Conservation (phyloP, 306 rosid species). For the Adenanthera pavonina region DNA sequence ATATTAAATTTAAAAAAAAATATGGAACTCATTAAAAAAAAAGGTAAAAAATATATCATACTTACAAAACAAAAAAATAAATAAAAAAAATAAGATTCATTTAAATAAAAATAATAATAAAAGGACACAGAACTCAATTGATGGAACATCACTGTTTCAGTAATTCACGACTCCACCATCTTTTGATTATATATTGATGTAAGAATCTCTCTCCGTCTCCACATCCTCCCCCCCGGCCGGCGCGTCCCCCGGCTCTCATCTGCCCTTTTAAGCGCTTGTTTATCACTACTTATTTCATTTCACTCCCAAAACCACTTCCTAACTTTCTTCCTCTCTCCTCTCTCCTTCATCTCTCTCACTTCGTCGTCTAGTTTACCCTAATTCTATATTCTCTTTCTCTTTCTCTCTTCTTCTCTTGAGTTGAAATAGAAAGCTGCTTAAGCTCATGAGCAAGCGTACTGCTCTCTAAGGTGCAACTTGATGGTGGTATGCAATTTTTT, state of each 20-base stretch:
- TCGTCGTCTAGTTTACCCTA: constrained; percentile 18
- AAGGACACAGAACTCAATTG: too few species aligned
- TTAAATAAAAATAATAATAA: too few species aligned
- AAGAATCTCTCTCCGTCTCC: constrained; percentile 42
- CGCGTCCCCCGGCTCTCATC: constrained; percentile 8
- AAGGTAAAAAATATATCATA: too few species aligned
- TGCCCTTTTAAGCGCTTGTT: constrained; percentile 55
- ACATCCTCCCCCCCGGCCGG: background rate
- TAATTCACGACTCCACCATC: too few species aligned
- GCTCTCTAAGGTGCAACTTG: background rate
- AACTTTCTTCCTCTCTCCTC: constrained; percentile 11
- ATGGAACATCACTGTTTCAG: too few species aligned
- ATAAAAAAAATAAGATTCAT: too few species aligned
- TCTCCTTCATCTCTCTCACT: background rate
- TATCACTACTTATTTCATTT: constrained; percentile 58
- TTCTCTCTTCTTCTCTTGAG: background rate
- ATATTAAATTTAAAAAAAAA: too few species aligned
- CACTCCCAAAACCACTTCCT: constrained; percentile 33
- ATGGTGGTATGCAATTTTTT: constrained; percentile 2
- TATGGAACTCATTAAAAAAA: too few species aligned
- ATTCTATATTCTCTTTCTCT: constrained; percentile 16
- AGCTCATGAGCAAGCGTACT: background rate
- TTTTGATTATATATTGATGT: background rate
- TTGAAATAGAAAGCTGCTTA: constrained; percentile 30
- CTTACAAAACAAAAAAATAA: too few species aligned